Evolutionary conservation across 2,329 filamentous ascomycete genomes (phyloP).

Genomic region (Neonectria sp.): DNA sequence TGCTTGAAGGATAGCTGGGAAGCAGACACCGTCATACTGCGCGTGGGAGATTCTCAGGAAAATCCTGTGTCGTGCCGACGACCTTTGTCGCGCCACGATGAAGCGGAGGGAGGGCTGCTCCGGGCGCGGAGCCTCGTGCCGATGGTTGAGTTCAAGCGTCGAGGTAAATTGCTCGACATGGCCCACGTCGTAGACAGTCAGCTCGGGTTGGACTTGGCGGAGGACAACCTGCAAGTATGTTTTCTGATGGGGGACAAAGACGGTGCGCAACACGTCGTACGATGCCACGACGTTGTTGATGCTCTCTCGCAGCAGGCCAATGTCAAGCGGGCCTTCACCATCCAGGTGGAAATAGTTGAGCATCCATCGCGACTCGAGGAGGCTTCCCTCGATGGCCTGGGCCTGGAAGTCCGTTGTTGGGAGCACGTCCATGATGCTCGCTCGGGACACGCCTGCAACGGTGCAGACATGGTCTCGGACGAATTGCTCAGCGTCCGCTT

Average conservation of each 20-base stretch:
- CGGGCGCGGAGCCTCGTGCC: neutral
- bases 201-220: conserved; percentile 17
- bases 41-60: conserved; percentile 37
- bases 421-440: conserved; percentile 41
- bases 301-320: conserved; percentile 24
- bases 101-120: conserved; percentile 25
- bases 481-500: conserved; percentile 25
- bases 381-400: conserved; percentile 32
- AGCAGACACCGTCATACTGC: conserved; percentile 35
- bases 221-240: conserved; percentile 37
- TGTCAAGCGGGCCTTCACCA: conserved; percentile 15
- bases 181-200: conserved; percentile 27
- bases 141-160: conserved; percentile 10
- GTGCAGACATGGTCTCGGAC: conserved; percentile 36
- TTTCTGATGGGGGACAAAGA: conserved; percentile 30
- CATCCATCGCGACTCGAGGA: conserved; percentile 41
- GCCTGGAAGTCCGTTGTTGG: conserved; percentile 41
- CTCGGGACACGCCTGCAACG: conserved; percentile 37
- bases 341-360: conserved; percentile 37
- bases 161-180: conserved; percentile 26
- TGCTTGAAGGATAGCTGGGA: conserved; percentile 28
- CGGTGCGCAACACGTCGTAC: conserved; percentile 36
- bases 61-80: conserved; percentile 28
- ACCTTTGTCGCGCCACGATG: conserved; percentile 20
- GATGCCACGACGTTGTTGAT: conserved; percentile 34